Evolutionary conservation across 352 stramenopile species (phyloP).

Genomic region (Globisporangium viniferum): DNA sequence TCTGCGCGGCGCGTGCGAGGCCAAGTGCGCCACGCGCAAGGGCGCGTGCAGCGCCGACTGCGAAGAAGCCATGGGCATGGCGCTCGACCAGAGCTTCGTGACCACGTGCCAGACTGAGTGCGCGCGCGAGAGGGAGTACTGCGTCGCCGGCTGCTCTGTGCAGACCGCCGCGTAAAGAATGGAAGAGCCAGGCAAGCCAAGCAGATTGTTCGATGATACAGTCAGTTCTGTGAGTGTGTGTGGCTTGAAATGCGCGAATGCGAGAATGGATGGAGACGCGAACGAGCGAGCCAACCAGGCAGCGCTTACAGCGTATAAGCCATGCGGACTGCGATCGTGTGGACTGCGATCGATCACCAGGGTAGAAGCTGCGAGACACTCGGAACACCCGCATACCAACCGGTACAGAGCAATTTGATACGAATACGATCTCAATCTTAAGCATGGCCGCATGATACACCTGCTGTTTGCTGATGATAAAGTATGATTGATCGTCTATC

Average conservation of each 20-base stretch:
- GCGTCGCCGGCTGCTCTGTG: conserved; percentile 22
- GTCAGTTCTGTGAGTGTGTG: too few relatives aligned
- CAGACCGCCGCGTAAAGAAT: background rate
- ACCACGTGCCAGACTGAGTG: conserved; percentile 27
- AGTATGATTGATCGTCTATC: too few relatives aligned
- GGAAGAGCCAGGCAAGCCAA: background rate
- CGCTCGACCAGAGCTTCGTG: conserved; percentile 15
- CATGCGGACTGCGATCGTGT: background rate
- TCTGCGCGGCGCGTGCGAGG: conserved; percentile 10
- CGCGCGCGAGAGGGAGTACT: conserved; percentile 24
- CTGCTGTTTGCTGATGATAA: background rate
- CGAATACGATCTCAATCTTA: too few relatives aligned
- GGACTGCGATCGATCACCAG: background rate
- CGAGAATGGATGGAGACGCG: background rate
- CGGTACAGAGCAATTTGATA: too few relatives aligned
- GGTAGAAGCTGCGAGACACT: too few relatives aligned
- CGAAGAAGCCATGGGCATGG: conserved; percentile 6
- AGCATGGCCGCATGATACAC: too few relatives aligned
- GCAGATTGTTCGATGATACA: background rate
- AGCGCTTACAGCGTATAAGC: background rate
- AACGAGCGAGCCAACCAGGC: background rate
- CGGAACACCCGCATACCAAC: too few relatives aligned
- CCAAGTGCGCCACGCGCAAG: conserved; percentile 2
- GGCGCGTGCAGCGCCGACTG: conserved; percentile 16
- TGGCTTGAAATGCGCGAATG: background rate